A percentile compares a stretch with the other conserved stretches of the same genome.
Conservation (phyloP, 2,329 filamentous ascomycete genomes). For the Calonectria naviculata region DNA sequence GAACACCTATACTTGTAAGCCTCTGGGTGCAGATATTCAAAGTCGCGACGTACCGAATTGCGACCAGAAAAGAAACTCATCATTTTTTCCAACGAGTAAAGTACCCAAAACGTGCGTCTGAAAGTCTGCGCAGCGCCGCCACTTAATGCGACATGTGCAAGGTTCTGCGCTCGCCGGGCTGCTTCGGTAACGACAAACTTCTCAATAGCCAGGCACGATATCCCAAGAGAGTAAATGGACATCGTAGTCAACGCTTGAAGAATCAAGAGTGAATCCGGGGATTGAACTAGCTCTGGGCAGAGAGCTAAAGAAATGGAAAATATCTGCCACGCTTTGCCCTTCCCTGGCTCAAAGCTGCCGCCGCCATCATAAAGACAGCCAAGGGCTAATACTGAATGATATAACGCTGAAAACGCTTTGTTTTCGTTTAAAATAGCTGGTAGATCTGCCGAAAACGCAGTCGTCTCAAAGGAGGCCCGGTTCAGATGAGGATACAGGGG, state of each 20-base stretch:
- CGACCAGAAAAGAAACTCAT: slow-evolving; percentile 37
- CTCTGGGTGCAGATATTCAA: no score
- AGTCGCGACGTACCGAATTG: slow-evolving; percentile 20
- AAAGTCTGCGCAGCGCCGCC: slow-evolving; percentile 17
- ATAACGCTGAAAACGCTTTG: slow-evolving; percentile 28
- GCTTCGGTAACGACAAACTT: slow-evolving; percentile 31
- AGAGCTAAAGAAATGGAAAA: slow-evolving; percentile 29
- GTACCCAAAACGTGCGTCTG: slow-evolving; percentile 29
- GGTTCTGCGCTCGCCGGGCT: slow-evolving; percentile 29
- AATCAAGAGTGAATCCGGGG: slow-evolving; percentile 17
- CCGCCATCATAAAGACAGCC: slow-evolving; percentile 30
- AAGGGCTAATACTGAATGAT: slow-evolving; percentile 31
- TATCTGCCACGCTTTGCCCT: slow-evolving; percentile 32
- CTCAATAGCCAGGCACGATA: slow-evolving; percentile 31
- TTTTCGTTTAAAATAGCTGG: slow-evolving; percentile 4
- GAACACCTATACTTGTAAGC: slow-evolving; percentile 15
- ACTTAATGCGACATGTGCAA: slow-evolving; percentile 20
- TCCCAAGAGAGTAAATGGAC: slow-evolving; percentile 19
- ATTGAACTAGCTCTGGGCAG: slow-evolving; percentile 17
- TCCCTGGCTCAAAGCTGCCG: slow-evolving; percentile 34
- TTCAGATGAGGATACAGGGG: slow-evolving; percentile 32
- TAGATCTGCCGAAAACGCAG: not conserved
- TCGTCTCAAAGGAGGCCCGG: slow-evolving; percentile 21
- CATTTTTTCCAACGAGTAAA: slow-evolving; percentile 35
- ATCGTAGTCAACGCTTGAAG: slow-evolving; percentile 33